Evolutionary conservation across 1,139 yeast species (phyloP).

Genomic region (Hemisphaericaspora subhashii): DNA sequence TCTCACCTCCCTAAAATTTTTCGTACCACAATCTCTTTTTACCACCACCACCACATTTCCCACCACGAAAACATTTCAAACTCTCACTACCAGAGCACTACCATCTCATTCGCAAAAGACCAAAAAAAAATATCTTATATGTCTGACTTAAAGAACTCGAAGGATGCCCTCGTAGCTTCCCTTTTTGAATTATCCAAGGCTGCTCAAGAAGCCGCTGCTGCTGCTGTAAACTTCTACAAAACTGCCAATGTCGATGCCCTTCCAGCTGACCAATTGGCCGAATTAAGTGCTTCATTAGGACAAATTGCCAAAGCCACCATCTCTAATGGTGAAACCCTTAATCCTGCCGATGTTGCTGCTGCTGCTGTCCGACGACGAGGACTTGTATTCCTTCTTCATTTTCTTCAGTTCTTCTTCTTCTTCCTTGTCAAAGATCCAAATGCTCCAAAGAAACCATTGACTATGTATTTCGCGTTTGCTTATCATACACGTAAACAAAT

Average conservation of each 20-base stretch:
- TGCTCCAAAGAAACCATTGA: constrained; percentile 67
- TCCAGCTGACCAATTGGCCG: constrained; percentile 34
- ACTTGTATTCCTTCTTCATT: too few relatives aligned
- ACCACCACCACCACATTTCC: constrained; percentile 3
- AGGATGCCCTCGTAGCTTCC: constrained; percentile 67
- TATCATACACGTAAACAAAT: constrained; percentile 62
- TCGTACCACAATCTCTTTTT: neutral
- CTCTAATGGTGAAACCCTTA: constrained; percentile 17
- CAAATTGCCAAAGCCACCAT: constrained; percentile 21
- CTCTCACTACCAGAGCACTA: neutral
- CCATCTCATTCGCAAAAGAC: neutral
- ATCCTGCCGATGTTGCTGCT: constrained; percentile 13
- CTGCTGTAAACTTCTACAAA: constrained; percentile 73
- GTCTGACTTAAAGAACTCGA: constrained; percentile 41
- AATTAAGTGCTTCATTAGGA: constrained; percentile 28
- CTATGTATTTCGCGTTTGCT: constrained; percentile 79
- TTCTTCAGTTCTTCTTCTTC: too few relatives aligned
- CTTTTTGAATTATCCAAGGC: constrained; percentile 78
- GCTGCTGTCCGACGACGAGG: constrained; percentile 9
- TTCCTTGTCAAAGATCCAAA: constrained; percentile 60
- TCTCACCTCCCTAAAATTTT: neutral
- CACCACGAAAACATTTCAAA: constrained; percentile 1
- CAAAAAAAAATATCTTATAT: constrained; percentile 15
- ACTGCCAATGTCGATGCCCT: constrained; percentile 32
- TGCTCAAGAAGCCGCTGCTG: constrained; percentile 76